A percentile compares a stretch with the other conserved stretches of the same genome.
Evolutionary conservation across 2,329 filamentous ascomycete genomes (phyloP).

Genomic region (Knoxdaviesia proteae): DNA sequence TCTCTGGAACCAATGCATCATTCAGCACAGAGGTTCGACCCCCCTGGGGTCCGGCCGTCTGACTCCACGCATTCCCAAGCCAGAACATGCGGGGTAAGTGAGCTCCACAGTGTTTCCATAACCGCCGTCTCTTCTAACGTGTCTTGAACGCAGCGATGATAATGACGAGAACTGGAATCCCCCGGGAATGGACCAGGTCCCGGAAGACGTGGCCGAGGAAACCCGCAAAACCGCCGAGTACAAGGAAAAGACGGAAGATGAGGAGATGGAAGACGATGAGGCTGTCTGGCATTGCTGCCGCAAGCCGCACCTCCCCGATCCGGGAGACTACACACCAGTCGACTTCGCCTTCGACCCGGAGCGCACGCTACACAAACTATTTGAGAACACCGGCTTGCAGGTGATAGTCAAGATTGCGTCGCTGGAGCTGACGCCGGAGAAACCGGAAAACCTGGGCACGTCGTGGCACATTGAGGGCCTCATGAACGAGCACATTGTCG

Average conservation of each 20-base stretch:
- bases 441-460: slow-evolving; percentile 23
- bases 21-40: slow-evolving; percentile 15
- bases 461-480: slow-evolving; percentile 23
- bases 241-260: slow-evolving; percentile 1
- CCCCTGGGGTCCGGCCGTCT: slow-evolving; percentile 3
- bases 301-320: slow-evolving; percentile 7
- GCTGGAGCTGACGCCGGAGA: slow-evolving; percentile 34
- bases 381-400: slow-evolving; percentile 25
- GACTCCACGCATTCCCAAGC: neutral
- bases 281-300: slow-evolving; percentile 6
- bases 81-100: neutral
- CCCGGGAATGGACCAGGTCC: slow-evolving; percentile 1
- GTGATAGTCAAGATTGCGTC: slow-evolving; percentile 42
- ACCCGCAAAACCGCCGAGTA: slow-evolving; percentile 1
- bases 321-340: slow-evolving; percentile 2
- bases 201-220: slow-evolving; percentile 11
- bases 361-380: slow-evolving; percentile 7
- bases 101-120: neutral
- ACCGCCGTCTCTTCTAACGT: neutral
- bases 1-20: slow-evolving; percentile 26
- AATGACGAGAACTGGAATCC: slow-evolving; percentile 4
- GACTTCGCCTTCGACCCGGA: slow-evolving; percentile 5
- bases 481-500: slow-evolving; percentile 15
- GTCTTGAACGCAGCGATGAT: slow-evolving; percentile 2
- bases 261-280: slow-evolving; percentile 5